Percentiles rank a stretch among this genome's conserved stretches.
These are phyloP conservation scores for Pythium phragmitis DNA, from an alignment of 352 stramenopile species.

Conservation along the genomic window DNA sequence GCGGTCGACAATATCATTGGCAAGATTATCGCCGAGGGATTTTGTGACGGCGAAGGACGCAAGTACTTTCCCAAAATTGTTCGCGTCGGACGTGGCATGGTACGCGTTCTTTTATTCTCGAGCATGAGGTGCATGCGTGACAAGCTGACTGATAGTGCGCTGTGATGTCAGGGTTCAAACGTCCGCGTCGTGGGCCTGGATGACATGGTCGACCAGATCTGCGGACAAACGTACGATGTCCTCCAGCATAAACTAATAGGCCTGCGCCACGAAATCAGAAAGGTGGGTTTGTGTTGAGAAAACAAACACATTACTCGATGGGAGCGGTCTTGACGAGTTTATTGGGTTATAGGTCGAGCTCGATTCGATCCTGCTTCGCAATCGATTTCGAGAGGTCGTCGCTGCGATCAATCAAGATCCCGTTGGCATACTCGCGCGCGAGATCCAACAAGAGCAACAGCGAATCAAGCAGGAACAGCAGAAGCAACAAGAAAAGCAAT, in stretches of 20 bases:
- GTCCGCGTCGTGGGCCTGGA: slow-evolving; percentile 81
- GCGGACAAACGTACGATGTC: slow-evolving; percentile 64
- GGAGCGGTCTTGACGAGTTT: not conserved
- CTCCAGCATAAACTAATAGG: slow-evolving; percentile 61
- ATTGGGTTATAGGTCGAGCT: slow-evolving; percentile 53
- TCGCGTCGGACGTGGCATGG: slow-evolving; percentile 85
- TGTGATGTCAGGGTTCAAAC: slow-evolving; percentile 49
- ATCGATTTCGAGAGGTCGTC: slow-evolving; percentile 71
- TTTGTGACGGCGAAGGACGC: slow-evolving; percentile 92
- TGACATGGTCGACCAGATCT: slow-evolving; percentile 85
- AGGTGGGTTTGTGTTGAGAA: slow-evolving; percentile 29
- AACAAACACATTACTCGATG: not conserved
- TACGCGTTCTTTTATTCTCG: slow-evolving; percentile 29
- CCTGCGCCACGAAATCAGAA: slow-evolving; percentile 49
- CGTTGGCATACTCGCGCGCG: slow-evolving; percentile 37
- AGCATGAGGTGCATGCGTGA: not conserved
- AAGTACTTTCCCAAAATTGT: slow-evolving; percentile 96
- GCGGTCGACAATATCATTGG: slow-evolving; percentile 96
- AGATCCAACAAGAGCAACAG: slow-evolving; percentile 26
- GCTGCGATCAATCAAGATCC: slow-evolving; percentile 71
- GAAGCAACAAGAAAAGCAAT: slow-evolving; percentile 27
- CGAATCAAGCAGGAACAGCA: slow-evolving; percentile 17
- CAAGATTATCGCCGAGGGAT: slow-evolving; percentile 96
- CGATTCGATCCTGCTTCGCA: slow-evolving; percentile 62
- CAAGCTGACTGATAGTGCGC: not conserved